Percentiles rank a stretch among this genome's conserved stretches.
Evolutionary conservation across 768 basidiomycete genomes (phyloP).

Genomic region (Rhizopogon vinicolor): DNA sequence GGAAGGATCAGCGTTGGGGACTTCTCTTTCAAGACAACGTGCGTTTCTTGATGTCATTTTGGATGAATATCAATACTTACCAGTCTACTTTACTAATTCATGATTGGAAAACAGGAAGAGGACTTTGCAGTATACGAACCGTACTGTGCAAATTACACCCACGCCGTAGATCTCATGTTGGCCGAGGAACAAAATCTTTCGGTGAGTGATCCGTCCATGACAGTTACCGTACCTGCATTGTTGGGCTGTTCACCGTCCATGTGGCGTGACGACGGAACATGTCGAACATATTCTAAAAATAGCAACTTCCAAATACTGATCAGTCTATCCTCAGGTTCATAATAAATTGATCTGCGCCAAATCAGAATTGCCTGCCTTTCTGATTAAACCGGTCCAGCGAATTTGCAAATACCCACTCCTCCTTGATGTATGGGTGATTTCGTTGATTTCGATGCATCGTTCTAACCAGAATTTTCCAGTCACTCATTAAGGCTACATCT

Average conservation of each 20-base stretch:
- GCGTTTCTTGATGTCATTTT: conserved; percentile 33
- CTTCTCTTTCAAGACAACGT: conserved; percentile 79
- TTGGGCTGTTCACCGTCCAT: conserved; percentile 5
- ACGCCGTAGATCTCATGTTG: conserved; percentile 80
- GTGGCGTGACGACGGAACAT: conserved; percentile 20
- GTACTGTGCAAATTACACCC: conserved; percentile 93
- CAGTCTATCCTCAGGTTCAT: conserved; percentile 46
- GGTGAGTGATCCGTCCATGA: conserved; percentile 43
- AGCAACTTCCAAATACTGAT: conserved; percentile 12
- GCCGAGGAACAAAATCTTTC: conserved; percentile 81
- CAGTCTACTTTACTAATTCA: background rate
- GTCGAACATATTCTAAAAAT: conserved; percentile 12
- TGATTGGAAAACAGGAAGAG: conserved; percentile 72
- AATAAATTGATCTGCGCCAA: conserved; percentile 86
- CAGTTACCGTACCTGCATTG: background rate
- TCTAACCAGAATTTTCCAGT: conserved; percentile 36
- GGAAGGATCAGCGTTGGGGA: conserved; percentile 88
- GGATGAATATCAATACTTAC: conserved; percentile 4
- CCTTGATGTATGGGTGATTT: conserved; percentile 62
- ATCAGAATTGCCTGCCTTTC: conserved; percentile 90
- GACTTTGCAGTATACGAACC: conserved; percentile 96
- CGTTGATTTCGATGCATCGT: conserved; percentile 9
- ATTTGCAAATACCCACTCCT: conserved; percentile 98
- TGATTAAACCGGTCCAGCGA: conserved; percentile 98
- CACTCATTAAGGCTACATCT: conserved; percentile 68